Evolutionary conservation across 305 asterid genomes (phyloP), one percentile per base, ranked within the genome.

Genomic region (Solanum hybrid): DNA sequence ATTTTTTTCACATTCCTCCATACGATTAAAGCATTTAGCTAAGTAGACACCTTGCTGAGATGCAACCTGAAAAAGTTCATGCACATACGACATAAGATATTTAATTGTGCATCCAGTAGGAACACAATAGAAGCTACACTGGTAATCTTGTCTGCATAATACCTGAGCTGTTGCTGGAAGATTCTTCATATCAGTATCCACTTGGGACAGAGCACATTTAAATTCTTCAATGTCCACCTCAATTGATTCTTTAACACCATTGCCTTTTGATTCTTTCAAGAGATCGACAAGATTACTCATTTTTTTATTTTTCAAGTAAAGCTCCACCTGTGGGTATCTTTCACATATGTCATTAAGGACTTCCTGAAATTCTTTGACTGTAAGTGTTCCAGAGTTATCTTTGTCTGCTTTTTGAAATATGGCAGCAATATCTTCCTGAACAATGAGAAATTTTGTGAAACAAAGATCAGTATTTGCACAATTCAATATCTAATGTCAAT

Each of bases 151-250:
- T 32, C 29, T n/a, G 73, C 20, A 72, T 85, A 64, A 26, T 89
- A 96, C 99, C 99, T 97, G 99, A 38, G 99, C 99, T 32, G 99
- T 97, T 85, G 99, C 99, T n/a, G 99, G 99, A 89, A 97, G 99
- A 91, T 94, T 95, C 97, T 96, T 97, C 99, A 96, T 90, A 92
- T 95, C 95, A 88, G 96, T 92, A 93, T 97, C 99, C 56, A 95
- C 99, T 91, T 96, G 92, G 86, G 99, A 96, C 88, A 97, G 98
- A 78, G 98, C 98, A 20, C 90, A 77, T 89, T 94, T 96, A 92
- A 97, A 97, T 90, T 97, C 98, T 87, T 96, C 98, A 89, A 97
- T 93, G 86, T 92, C 92, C 89, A 97, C 96, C 92, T 96, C 99
- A 88, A 94, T 92, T 31, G 97, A 92, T 87, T 94, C 97, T 79